Base-by-base conservation (phyloP, 2,329 filamentous ascomycete genomes). In the Raffaelea arxii region DNA sequence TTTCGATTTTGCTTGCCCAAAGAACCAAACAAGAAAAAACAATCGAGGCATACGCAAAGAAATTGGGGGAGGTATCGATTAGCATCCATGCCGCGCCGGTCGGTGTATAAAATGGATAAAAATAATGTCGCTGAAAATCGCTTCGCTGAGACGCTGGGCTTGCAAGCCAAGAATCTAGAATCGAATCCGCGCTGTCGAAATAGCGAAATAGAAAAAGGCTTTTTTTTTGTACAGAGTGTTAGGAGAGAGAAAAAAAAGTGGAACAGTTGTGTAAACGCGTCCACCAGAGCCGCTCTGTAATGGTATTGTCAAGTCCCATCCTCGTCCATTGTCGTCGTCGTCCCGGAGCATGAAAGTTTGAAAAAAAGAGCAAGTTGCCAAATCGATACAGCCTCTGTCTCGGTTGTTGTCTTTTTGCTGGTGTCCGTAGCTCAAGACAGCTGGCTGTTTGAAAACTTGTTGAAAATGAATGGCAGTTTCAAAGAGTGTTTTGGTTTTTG, bases 401-500 rank as follows among this genome's bases (percentile, higher is more conserved):
- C n/a, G n/a, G n/a, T n/a, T n/a, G n/a, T n/a, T n/a, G n/a, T n/a
- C n/a, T n/a, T 11, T 41, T 4, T 18, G n/a, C n/a, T 7, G 38
- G 7, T n/a, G n/a, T n/a, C n/a, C n/a, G n/a, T n/a, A n/a, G n/a
- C n/a, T n/a, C n/a, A n/a, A n/a, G n/a, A n/a, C n/a, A n/a, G n/a
- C n/a, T n/a, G n/a, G n/a, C n/a, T n/a, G n/a, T n/a, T n/a, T n/a
- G n/a, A n/a, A n/a, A n/a, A n/a, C n/a, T n/a, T n/a, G n/a, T 14
- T 27, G 21, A 4, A 53, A 61, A 69, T 62, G 65, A 71, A 41
- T 72, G 65, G 65, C 68, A 65, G 60, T 36, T 36, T 9, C 19
- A 5, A 7, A 6, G 32, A 6, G 7, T 62, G 25, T 39, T 41
- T 35, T 40, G 41, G 14, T 30, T 22, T 43, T 43, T 23, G 18